Base-by-base conservation (phyloP, 495 filamentous ascomycete genomes). In the Letharia lupina region DNA sequence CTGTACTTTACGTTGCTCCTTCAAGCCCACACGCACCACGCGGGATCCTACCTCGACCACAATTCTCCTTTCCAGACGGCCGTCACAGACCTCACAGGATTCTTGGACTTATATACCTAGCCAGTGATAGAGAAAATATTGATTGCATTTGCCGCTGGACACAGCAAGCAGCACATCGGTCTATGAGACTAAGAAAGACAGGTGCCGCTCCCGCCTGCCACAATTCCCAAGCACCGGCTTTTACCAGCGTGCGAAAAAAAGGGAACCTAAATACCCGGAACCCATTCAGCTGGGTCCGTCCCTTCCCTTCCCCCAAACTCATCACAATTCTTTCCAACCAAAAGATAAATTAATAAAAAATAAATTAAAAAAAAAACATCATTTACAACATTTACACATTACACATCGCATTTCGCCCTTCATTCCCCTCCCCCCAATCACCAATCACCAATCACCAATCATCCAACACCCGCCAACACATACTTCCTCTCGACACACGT, bases 221-320 rank as follows among this genome's bases (percentile, higher is more conserved):
- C 58, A 59, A 59, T 20, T 64, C 61, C 66, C 66, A 68, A 61
- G 61, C 10, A 67, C 61, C 66, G 66, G 61, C 66, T 63, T 28
- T 68, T 68, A 33, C 16, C 47, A 63, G 33, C 63, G 48, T 44
- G 61, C 60, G 61, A 69, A 69, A 64, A 64, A 64, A 65, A 65
- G 65, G 68, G 68, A 48, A 63, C 20, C 61, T 63, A 69, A 69
- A 64, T 69, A 56, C 68, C 68, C 68, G 68, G 57, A 63, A 68
- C 65, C 68, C 68, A 48, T 69, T 64, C 54, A 61, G 65, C 68
- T 69, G 68, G 68, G 68, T 67, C 66, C 61, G 61, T 57, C 50
- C 66, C 56, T 60, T 64, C 35, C 60, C 57, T 64, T 40, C 33
- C 54, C 61, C 41, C 47, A 42, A 18, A 63, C 61, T 28, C 45